Percentiles rank a stretch among this genome's conserved stretches.
These are phyloP conservation scores for Monilinia fructicola DNA, from an alignment of 2,329 filamentous ascomycete species.

Conservation along the genomic window DNA sequence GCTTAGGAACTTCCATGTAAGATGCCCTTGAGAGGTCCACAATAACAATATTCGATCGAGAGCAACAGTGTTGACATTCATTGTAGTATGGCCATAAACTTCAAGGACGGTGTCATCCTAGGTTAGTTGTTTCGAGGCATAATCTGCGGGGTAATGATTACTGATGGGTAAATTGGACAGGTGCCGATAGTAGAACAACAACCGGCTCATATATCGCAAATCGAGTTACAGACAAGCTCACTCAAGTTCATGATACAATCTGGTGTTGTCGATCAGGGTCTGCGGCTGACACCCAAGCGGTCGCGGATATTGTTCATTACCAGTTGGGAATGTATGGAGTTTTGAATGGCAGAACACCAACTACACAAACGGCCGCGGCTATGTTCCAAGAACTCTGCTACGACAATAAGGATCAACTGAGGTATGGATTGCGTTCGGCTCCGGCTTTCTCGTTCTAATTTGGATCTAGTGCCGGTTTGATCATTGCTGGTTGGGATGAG, in stretches of 20 bases:
- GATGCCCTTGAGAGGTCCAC: constrained; percentile 39
- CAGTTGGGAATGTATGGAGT: constrained; percentile 91
- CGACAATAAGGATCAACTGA: constrained; percentile 90
- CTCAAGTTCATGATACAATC: constrained; percentile 96
- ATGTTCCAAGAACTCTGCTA: constrained; percentile 99
- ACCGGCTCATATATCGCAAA: constrained; percentile 98
- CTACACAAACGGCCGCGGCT: constrained; percentile 90
- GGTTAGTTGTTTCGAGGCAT: constrained; percentile 49
- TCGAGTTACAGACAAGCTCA: constrained; percentile 98
- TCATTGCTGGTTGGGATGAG: constrained; percentile 97
- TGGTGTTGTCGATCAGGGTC: constrained; percentile 99
- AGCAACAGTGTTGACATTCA: constrained; percentile 36
- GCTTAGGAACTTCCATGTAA: constrained; percentile 96
- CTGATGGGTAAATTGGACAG: constrained; percentile 44
- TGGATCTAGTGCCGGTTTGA: constrained; percentile 76
- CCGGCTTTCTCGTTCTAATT: constrained; percentile 29
- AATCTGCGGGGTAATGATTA: not conserved
- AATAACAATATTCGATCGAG: constrained; percentile 25
- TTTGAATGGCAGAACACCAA: constrained; percentile 84
- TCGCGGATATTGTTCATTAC: constrained; percentile 97
- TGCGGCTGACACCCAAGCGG: constrained; percentile 94
- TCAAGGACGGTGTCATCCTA: constrained; percentile 96
- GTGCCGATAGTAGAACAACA: constrained; percentile 95
- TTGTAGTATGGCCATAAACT: constrained; percentile 93
- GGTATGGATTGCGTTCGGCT: constrained; percentile 54